phyloP scores from a whole-genome alignment of 202 grass and related monocot species.

The Digitaria exilis region DNA sequence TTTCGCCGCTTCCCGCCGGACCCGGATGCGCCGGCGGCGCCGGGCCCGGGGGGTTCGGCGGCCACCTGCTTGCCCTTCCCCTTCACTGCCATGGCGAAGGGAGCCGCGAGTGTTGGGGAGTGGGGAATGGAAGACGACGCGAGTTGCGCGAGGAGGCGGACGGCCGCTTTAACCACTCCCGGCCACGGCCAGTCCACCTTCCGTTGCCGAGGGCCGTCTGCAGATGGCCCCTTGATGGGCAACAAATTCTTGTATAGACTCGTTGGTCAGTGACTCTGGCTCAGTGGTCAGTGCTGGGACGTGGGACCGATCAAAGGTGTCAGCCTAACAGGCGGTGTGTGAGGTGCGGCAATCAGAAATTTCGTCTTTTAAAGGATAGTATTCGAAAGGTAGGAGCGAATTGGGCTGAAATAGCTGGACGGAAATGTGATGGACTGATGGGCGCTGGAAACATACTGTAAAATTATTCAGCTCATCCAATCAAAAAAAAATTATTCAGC shows the following conservation, averaged over 20 bases:
- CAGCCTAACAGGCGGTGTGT: no score
- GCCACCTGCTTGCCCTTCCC: constrained; percentile 81
- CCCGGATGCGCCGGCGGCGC: neutral
- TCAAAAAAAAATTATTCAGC: no score
- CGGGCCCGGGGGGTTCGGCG: neutral
- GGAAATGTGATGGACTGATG: no score
- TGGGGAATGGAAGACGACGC: constrained; percentile 19
- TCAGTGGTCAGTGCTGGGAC: no score
- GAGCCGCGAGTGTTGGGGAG: neutral
- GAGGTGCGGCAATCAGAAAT: no score
- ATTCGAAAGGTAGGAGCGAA: no score
- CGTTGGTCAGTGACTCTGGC: neutral
- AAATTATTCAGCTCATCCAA: no score
- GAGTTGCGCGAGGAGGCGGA: neutral
- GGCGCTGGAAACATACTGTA: no score
- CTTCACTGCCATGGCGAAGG: constrained; percentile 63
- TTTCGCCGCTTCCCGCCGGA: constrained; percentile 51
- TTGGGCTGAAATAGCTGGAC: no score
- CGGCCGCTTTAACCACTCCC: neutral
- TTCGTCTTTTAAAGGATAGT: no score
- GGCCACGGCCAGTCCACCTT: neutral
- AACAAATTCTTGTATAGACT: neutral
- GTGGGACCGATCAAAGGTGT: no score
- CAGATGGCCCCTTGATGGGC: neutral
- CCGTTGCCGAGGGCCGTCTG: neutral